Base-by-base conservation (phyloP, 352 stramenopile genomes). In the Aphanomyces astaci region DNA sequence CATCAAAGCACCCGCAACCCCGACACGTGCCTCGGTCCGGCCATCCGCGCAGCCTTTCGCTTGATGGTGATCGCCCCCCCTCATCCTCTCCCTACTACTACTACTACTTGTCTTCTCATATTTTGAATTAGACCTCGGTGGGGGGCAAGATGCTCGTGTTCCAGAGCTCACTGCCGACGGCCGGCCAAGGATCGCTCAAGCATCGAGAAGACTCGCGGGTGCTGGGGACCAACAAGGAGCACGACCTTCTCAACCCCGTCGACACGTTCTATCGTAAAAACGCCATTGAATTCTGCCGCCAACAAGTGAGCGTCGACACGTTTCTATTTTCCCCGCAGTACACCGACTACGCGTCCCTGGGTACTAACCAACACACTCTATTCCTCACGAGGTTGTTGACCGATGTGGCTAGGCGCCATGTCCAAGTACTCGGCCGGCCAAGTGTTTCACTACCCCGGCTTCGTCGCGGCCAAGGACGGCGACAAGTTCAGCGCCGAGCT, bases 261-360 rank as follows among this genome's bases (percentile, higher is more conserved):
- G 86, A 96, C 49, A 90, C 86, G 74, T 96, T 96, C 66, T 97
- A 97, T 73, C 79, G 82, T 13, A 90, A 92, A 39, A 94, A 93
- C 48, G 90, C 96, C 4, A 92, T 98, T 73, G 97, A 99, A 77
- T 99, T 99, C 69, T 98, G 86, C 74, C 84, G 96, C 45, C 87
- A 98, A 70, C 97, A 99, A 89, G 98, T 99, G 68, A 97, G 89
- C 69, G 96, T 99, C n/a, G 97, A 99, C 72, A 95, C 98, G 71
- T 99, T 99, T 78, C 74, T 99, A 1, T 98, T 98, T 76, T 90
- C 95, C 19, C 81, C 80, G 1, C 84, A 91, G 75, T 99, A 99
- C 78, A 97, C 92, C 69, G 97, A 99, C 78, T 82, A 99, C 4
- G 96, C 97, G 0, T 96, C 94, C 0, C 73, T 99, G 25, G 85